Base-by-base conservation (phyloP, 305 asterid genomes). In the Vinca major region DNA sequence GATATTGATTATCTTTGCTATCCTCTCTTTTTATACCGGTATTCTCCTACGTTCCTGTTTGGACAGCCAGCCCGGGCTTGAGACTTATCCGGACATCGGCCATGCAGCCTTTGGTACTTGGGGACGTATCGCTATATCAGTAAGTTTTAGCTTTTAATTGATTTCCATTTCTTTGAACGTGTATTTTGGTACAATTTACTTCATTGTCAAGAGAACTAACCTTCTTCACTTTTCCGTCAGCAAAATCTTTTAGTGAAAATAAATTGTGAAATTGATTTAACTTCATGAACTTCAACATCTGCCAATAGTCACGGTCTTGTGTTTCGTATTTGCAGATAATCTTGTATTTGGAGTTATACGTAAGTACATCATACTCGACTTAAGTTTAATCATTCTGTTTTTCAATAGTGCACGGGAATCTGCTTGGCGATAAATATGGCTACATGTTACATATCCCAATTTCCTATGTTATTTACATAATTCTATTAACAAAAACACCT, bases 81-180 rank as follows among this genome's bases (percentile, higher is more conserved):
- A 83, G 71, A 94, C 98, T 4, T 94, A 94, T 71, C 99, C 99
- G 0, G 97, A 94, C 76, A 91, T 94, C 67, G 97, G 99, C 66
- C 96, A 91, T 78, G 99, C 96, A 43, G 99, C 99, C 12, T 94
- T 94, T 40, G 99, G 99, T 47, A 81, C 85, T 1, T 14, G 53
- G 4, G 99, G 99, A 40, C 95, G 97, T 67, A 53, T 86, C 55
- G 74, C 77, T 74, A 89, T 94, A 71, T 94, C 99, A 5, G 99
- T 93, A 85, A 65, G 98, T 79, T 60, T 12, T 62, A 41, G 21
- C 54, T 53, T 7, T 9, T 21, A 45, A 26, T 26, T 26, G 1
- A 26, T 26, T 26, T 0, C 33, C 33, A 26, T 26, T 26, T 26
- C 33, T 26, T 26, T 1, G 33, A 26, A 26, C 0, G 33, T 26